Base-by-base conservation (phyloP, 2,329 filamentous ascomycete species). In the Hypoxylon sp. region DNA sequence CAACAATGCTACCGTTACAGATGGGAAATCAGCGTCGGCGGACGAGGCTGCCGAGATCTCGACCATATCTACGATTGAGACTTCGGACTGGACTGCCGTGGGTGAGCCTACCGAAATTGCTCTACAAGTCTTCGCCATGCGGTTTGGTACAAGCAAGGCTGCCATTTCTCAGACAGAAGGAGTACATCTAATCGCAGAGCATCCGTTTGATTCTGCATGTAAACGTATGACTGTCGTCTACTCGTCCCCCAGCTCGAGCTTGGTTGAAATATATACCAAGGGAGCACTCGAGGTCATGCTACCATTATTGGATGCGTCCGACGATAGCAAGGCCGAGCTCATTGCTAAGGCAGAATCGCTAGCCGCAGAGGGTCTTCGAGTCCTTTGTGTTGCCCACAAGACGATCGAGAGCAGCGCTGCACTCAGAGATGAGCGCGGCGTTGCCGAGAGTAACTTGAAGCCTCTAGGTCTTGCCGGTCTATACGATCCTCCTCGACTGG, bases 181-280 rank as follows among this genome's bases (percentile, higher is more conserved):
- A 20, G 78, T 80, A 53, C 72, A 74, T 33, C 74, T 87, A 40
- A 67, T 89, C 8, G 82, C 84, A 1, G 89, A 91, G 67, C 88
- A 88, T 50, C 88, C 88, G 2, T 91, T 91, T 67, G 88, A 91
- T 70, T 90, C 88, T 0, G 84, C 84, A 31, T 83, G 88, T 73
- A 91, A 91, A 76, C 83, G 87, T 56, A 91, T 91, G 88, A 88
- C 86, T 31, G 88, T 91, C 45, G 81, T 90, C 23, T 90, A 88
- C 73, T 68, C 70, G 8, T 64, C 69, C 38, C 72, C 72, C 6
- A 72, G 67, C 38, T 71, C 70, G 1, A 74, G 74, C 20, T 68
- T 71, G 9, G 69, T 71, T 42, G 73, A 76, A 10, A 78, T 84
- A 15, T 85, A 83, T 61, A 81, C 81, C 68, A 87, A 86, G 67